Percentiles rank a stretch among this genome's conserved stretches.
Conservation (phyloP, 2,329 filamentous ascomycete species). For the Trichoderma koningii region DNA sequence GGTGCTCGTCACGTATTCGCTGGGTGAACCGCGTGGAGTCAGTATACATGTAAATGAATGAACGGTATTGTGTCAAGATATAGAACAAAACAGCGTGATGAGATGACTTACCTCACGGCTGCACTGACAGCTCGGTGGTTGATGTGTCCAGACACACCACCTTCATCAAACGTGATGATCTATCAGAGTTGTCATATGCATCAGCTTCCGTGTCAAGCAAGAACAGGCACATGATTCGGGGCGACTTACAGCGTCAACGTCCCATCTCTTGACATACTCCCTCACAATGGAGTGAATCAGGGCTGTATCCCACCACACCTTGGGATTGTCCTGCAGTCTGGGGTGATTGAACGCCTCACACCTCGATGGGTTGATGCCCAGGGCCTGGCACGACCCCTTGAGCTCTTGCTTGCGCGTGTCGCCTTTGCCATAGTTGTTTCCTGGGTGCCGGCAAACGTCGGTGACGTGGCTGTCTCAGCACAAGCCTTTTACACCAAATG, state of each 20-base stretch:
- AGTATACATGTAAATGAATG: not conserved
- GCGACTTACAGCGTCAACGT: slow-evolving; percentile 36
- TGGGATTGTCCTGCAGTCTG: slow-evolving; percentile 44
- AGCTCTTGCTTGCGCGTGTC: slow-evolving; percentile 37
- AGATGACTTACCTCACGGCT: slow-evolving; percentile 40
- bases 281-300: slow-evolving; percentile 39
- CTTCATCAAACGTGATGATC: slow-evolving; percentile 47
- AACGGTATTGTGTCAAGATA: not conserved
- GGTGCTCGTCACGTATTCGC: slow-evolving; percentile 37
- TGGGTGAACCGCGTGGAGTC: slow-evolving; percentile 24
- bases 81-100: not conserved
- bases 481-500: not conserved
- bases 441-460: slow-evolving; percentile 17
- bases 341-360: slow-evolving; percentile 40
- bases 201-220: not conserved
- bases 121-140: slow-evolving; percentile 45
- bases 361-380: slow-evolving; percentile 36
- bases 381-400: slow-evolving; percentile 36
- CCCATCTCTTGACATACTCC: slow-evolving; percentile 42
- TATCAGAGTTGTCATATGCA: slow-evolving; percentile 24
- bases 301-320: slow-evolving; percentile 42
- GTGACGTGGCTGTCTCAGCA: slow-evolving; percentile 6
- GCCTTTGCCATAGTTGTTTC: slow-evolving; percentile 40
- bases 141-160: slow-evolving; percentile 44
- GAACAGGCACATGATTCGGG: not conserved